Evolutionary conservation across 306 rosid species (phyloP).

Genomic region (Prunus mongolica): DNA sequence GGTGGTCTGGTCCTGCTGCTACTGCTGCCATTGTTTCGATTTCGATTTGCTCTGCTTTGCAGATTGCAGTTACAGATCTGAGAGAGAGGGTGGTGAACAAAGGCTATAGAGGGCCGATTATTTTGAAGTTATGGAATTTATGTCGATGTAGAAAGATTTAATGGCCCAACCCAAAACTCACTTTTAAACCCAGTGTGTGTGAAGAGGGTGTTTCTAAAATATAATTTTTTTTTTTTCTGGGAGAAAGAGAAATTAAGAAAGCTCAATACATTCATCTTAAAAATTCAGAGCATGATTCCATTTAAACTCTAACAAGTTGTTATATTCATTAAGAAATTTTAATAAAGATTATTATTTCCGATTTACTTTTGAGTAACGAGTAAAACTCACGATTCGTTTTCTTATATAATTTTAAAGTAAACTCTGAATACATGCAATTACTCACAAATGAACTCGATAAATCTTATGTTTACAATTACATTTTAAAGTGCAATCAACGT

Average conservation of each 20-base stretch:
- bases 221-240: no score
- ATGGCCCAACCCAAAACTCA: not conserved
- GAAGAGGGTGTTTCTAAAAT: no score
- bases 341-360: not conserved
- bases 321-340: not conserved
- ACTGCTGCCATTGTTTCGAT: slow-evolving; percentile 31
- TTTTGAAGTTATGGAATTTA: not conserved
- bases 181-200: not conserved
- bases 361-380: not conserved
- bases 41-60: not conserved
- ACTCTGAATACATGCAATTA: not conserved
- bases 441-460: not conserved
- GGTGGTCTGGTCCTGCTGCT: slow-evolving; percentile 69
- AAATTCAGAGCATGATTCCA: no score
- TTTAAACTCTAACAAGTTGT: not conserved
- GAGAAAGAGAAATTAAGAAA: no score
- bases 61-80: slow-evolving; percentile 9
- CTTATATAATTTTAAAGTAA: not conserved
- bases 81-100: not conserved
- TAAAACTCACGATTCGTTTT: not conserved
- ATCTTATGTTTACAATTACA: not conserved
- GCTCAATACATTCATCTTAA: no score
- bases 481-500: not conserved
- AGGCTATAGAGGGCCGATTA: not conserved
- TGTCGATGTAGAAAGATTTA: not conserved